Percentiles rank a stretch among this genome's conserved stretches.
Conservation (phyloP, 208 protist species). For the Wallacemonas sp. region DNA sequence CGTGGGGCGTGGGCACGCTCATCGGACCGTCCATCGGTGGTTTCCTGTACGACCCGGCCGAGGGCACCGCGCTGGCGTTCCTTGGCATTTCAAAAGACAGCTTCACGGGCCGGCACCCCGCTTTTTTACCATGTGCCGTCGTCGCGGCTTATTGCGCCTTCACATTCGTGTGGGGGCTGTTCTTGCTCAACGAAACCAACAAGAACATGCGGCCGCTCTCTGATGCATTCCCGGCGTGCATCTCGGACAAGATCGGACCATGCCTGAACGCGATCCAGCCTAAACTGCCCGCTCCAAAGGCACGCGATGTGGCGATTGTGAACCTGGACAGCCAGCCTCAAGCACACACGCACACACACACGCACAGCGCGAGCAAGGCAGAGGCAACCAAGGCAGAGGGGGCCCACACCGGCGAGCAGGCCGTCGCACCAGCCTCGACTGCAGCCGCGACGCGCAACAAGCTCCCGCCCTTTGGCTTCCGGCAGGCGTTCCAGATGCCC, state of each 20-base stretch:
- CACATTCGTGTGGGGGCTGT: constrained; percentile 35
- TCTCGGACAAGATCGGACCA: constrained; percentile 23
- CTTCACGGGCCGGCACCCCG: constrained; percentile 54
- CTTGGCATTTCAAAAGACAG: constrained; percentile 23
- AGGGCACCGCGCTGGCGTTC: constrained; percentile 23
- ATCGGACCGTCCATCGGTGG: constrained; percentile 70
- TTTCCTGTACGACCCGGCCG: constrained; percentile 66
- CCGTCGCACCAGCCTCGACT: neutral
- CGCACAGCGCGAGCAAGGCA: neutral
- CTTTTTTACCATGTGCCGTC: constrained; percentile 66
- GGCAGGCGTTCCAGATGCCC: constrained; percentile 41
- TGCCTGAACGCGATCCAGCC: constrained; percentile 35
- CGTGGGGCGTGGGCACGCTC: constrained; percentile 73
- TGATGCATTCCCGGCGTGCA: constrained; percentile 17
- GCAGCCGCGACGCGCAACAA: neutral
- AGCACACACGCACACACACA: neutral
- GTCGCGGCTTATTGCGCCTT: constrained; percentile 58
- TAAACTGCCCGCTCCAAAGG: constrained; percentile 20
- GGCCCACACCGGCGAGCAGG: neutral
- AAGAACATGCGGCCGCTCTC: constrained; percentile 29
- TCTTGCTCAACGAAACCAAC: constrained; percentile 51
- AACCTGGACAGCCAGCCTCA: no score
- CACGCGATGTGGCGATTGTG: neutral
- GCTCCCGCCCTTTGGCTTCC: constrained; percentile 54
- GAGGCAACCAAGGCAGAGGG: neutral